A percentile compares a stretch with the other conserved stretches of the same genome.
Conservation (phyloP, 176 grass and related monocot genomes). For the Oryza meyeriana region DNA sequence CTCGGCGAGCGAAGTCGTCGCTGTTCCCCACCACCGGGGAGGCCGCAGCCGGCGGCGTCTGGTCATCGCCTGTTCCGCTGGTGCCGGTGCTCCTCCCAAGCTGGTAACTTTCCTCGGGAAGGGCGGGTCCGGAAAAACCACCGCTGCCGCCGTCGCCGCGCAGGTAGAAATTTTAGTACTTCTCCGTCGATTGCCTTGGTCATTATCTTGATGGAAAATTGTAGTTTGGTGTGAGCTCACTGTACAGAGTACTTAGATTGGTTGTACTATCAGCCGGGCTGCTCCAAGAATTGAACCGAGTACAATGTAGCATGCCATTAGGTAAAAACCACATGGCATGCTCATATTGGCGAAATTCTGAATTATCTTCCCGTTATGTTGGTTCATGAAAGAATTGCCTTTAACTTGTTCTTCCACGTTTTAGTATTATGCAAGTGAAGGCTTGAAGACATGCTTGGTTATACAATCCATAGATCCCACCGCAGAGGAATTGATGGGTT, state of each 20-base stretch:
- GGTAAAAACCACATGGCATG: background rate
- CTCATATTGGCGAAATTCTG: background rate
- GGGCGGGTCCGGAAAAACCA: conserved; percentile 86
- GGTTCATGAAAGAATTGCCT: background rate
- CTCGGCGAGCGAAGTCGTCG: conserved; percentile 23
- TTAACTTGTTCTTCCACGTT: background rate
- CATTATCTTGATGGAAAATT: background rate
- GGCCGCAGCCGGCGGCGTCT: conserved; percentile 8
- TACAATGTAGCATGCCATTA: background rate
- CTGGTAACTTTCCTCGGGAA: conserved; percentile 94
- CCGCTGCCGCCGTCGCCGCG: conserved; percentile 68
- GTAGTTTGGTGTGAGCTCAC: background rate
- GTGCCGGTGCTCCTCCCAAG: conserved; percentile 44
- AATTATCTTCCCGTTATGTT: background rate
- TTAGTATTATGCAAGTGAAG: conserved; percentile 86
- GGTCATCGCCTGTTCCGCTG: conserved; percentile 30
- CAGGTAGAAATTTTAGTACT: conserved; percentile 38
- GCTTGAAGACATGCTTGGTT: conserved; percentile 71
- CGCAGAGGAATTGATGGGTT: conserved; percentile 65
- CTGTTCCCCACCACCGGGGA: conserved; percentile 1
- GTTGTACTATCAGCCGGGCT: background rate
- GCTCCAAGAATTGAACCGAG: background rate
- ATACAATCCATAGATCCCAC: conserved; percentile 77
- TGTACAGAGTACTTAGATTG: background rate
- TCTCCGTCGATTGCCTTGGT: background rate